These are phyloP conservation scores for Rhodamnia argentea DNA, from an alignment of 345 rosid genomes.

Conservation along the genomic window DNA sequence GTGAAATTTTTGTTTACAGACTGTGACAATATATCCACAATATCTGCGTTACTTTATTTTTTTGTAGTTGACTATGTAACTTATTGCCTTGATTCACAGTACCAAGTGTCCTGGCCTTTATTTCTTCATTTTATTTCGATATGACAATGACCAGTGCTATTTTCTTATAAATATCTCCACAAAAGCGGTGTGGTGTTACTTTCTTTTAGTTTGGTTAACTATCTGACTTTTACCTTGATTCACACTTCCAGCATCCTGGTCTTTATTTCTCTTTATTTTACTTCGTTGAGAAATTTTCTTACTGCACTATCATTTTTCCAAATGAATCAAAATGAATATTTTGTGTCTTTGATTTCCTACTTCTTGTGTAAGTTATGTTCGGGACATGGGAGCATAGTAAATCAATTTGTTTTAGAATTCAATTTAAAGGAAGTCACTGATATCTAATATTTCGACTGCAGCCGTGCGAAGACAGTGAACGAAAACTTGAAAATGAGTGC, in stretches of 20 bases:
- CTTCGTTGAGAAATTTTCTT: neutral
- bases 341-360: neutral
- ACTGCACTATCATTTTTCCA: neutral
- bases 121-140: neutral
- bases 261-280: neutral
- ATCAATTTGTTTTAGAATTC: neutral
- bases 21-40: neutral
- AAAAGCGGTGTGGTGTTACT: neutral
- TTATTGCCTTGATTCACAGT: neutral
- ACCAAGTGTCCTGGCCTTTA: neutral
- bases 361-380: neutral
- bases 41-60: neutral
- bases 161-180: neutral
- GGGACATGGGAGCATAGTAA: neutral
- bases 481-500: conserved; percentile 96
- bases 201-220: neutral
- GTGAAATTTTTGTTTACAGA: neutral
- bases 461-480: conserved; percentile 97
- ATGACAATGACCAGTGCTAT: neutral
- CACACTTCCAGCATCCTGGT: neutral
- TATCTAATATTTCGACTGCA: conserved; percentile 38
- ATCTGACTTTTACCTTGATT: neutral
- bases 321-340: neutral
- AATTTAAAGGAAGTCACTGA: neutral
- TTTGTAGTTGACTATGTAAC: neutral